These are phyloP conservation scores for Phytopythium montanum DNA, from an alignment of 352 stramenopile genomes.

Conservation along the genomic window DNA sequence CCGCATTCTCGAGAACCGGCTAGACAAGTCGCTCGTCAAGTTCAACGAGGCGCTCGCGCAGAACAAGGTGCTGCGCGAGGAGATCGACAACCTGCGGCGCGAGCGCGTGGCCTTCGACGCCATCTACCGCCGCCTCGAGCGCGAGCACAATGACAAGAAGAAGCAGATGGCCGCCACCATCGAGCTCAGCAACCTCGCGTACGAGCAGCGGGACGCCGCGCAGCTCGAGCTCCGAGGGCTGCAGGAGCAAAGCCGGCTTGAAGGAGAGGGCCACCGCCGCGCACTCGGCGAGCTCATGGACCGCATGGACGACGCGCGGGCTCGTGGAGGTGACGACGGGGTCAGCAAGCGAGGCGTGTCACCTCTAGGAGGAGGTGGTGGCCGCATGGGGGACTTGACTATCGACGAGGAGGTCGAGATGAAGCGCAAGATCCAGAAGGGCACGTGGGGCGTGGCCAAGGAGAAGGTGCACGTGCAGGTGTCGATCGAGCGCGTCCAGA, in stretches of 20 bases:
- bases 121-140: constrained; percentile 91
- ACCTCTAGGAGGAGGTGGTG: constrained; percentile 7
- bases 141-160: constrained; percentile 94
- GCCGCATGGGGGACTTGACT: constrained; percentile 38
- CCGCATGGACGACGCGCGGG: constrained; percentile 46
- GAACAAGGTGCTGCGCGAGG: constrained; percentile 90
- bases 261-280: constrained; percentile 68
- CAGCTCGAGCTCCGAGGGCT: constrained; percentile 91
- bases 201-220: constrained; percentile 93
- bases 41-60: constrained; percentile 95
- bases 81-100: constrained; percentile 93
- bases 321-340: constrained; percentile 26
- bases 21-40: constrained; percentile 96
- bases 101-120: constrained; percentile 95
- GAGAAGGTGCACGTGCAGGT: constrained; percentile 89
- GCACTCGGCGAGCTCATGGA: constrained; percentile 54
- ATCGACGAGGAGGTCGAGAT: constrained; percentile 64
- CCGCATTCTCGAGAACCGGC: constrained; percentile 94
- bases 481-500: constrained; percentile 89
- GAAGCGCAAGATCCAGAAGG: constrained; percentile 72
- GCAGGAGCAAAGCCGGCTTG: constrained; percentile 89
- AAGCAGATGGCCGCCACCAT: constrained; percentile 95
- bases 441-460: constrained; percentile 77
- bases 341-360: constrained; percentile 18
- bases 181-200: constrained; percentile 93